Percentiles rank a stretch among this genome's conserved stretches.
These are phyloP conservation scores for Evansstolkia leycettana DNA, from an alignment of 495 filamentous ascomycete genomes.

Conservation along the genomic window DNA sequence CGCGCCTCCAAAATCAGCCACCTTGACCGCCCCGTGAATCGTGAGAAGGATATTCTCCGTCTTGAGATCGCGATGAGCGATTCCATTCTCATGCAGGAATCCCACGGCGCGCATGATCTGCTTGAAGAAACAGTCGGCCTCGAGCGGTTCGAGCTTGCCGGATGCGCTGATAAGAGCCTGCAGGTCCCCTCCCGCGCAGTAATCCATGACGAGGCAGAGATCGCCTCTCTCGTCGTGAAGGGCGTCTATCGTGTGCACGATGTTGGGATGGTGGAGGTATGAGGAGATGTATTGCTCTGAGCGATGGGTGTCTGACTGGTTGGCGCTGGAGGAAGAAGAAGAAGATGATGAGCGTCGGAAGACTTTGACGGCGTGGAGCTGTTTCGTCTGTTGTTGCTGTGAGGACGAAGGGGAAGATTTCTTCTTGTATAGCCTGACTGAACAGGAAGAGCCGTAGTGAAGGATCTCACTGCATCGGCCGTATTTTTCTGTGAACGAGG, in stretches of 20 bases:
- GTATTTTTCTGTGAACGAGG: slow-evolving; percentile 14
- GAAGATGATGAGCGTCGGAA: slow-evolving; percentile 77
- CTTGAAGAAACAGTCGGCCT: slow-evolving; percentile 92
- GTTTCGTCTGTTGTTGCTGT: slow-evolving; percentile 23
- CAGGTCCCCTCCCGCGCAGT: slow-evolving; percentile 84
- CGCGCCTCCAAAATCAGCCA: slow-evolving; percentile 92
- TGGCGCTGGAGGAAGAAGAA: no score
- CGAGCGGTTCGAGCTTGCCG: slow-evolving; percentile 51
- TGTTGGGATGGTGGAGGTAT: slow-evolving; percentile 76
- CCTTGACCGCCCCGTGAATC: slow-evolving; percentile 74
- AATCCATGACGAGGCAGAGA: slow-evolving; percentile 96
- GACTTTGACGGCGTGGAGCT: slow-evolving; percentile 87
- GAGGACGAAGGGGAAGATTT: slow-evolving; percentile 1
- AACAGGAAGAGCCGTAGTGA: slow-evolving; percentile 20
- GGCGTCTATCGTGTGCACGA: slow-evolving; percentile 85
- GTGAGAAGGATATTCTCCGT: slow-evolving; percentile 95
- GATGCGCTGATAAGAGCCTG: slow-evolving; percentile 74
- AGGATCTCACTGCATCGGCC: slow-evolving; percentile 17
- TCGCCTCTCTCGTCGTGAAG: slow-evolving; percentile 85
- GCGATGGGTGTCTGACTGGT: slow-evolving; percentile 77
- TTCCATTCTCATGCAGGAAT: slow-evolving; percentile 90
- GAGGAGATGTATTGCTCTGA: slow-evolving; percentile 74
- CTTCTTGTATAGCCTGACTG: slow-evolving; percentile 14
- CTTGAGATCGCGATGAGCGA: slow-evolving; percentile 85
- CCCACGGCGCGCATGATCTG: slow-evolving; percentile 95